These are phyloP conservation scores for Massariosphaeria phaeospora DNA, from an alignment of 495 filamentous ascomycete species.

Conservation along the genomic window DNA sequence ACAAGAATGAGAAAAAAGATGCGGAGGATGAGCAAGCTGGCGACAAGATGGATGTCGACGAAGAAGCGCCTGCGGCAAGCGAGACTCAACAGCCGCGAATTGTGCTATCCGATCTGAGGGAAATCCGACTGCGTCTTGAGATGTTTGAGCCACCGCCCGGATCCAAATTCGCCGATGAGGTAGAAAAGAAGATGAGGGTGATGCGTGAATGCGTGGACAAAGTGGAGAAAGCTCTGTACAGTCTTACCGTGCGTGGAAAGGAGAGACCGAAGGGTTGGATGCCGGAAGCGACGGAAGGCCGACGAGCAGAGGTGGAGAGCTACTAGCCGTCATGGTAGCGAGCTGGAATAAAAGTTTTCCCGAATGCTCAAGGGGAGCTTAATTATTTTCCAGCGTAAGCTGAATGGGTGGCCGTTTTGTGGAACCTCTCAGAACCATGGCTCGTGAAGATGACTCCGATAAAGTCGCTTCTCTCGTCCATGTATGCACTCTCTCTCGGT, in stretches of 20 bases:
- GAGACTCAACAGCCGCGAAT: slow-evolving; percentile 41
- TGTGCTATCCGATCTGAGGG: slow-evolving; percentile 71
- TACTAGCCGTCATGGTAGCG: too few species aligned
- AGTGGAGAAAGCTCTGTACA: slow-evolving; percentile 86
- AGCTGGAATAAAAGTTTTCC: too few species aligned
- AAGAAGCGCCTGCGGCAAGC: slow-evolving; percentile 21
- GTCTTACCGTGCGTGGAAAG: slow-evolving; percentile 74
- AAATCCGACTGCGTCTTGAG: slow-evolving; percentile 69
- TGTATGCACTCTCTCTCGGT: too few species aligned
- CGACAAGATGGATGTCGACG: slow-evolving; percentile 33
- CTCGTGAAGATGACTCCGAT: too few species aligned
- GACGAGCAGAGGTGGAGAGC: slow-evolving; percentile 23
- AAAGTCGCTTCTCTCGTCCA: too few species aligned
- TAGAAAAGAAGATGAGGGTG: slow-evolving; percentile 74
- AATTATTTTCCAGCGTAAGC: too few species aligned
- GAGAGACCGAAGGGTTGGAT: slow-evolving; percentile 91
- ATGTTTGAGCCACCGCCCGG: slow-evolving; percentile 50
- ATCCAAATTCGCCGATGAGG: slow-evolving; percentile 53
- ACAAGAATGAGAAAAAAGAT: not conserved
- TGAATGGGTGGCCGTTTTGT: too few species aligned
- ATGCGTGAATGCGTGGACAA: slow-evolving; percentile 88
- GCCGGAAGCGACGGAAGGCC: slow-evolving; percentile 61
- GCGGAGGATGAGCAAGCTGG: not conserved
- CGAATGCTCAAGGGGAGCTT: too few species aligned
- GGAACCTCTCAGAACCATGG: too few species aligned